Evolutionary conservation across 352 stramenopile species (phyloP).

Genomic region (Nothophytophthora sp.): DNA sequence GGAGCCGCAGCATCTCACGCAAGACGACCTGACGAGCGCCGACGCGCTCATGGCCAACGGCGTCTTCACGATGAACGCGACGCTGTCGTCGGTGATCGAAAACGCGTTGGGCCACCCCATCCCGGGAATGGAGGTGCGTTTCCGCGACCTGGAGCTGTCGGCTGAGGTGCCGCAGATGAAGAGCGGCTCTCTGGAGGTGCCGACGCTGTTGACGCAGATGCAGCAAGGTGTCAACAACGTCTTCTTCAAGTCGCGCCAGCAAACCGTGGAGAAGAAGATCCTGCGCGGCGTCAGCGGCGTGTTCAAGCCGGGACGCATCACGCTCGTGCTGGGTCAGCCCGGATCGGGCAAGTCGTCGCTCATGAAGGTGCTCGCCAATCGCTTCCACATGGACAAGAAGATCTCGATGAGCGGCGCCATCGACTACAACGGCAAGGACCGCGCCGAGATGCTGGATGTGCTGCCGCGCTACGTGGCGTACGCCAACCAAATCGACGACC

Average conservation of each 20-base stretch:
- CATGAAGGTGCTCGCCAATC: slow-evolving; percentile 33
- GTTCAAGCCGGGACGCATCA: slow-evolving; percentile 39
- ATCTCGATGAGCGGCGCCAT: slow-evolving; percentile 42
- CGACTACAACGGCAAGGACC: slow-evolving; percentile 40
- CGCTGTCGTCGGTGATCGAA: slow-evolving; percentile 42
- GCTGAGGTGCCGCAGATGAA: slow-evolving; percentile 22
- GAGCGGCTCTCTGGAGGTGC: slow-evolving; percentile 16
- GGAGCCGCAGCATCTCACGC: slow-evolving; percentile 22
- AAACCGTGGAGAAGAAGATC: slow-evolving; percentile 40
- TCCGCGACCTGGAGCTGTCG: slow-evolving; percentile 48
- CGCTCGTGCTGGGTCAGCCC: slow-evolving; percentile 41
- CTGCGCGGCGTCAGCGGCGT: slow-evolving; percentile 31
- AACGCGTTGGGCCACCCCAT: slow-evolving; percentile 38
- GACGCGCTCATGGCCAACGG: slow-evolving; percentile 48
- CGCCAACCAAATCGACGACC: slow-evolving; percentile 72
- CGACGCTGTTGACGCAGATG: slow-evolving; percentile 31
- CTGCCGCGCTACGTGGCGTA: slow-evolving; percentile 44
- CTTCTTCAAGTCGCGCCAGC: slow-evolving; percentile 24
- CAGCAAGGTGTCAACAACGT: slow-evolving; percentile 15
- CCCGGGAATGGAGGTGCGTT: slow-evolving; percentile 54
- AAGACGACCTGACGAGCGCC: slow-evolving; percentile 36
- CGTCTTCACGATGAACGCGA: slow-evolving; percentile 55
- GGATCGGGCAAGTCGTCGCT: slow-evolving; percentile 47
- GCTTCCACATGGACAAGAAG: slow-evolving; percentile 43
- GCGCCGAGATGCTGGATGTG: slow-evolving; percentile 16